These are phyloP conservation scores for Fusarium burgessii DNA, from an alignment of 2,329 filamentous ascomycete genomes.

Conservation along the genomic window DNA sequence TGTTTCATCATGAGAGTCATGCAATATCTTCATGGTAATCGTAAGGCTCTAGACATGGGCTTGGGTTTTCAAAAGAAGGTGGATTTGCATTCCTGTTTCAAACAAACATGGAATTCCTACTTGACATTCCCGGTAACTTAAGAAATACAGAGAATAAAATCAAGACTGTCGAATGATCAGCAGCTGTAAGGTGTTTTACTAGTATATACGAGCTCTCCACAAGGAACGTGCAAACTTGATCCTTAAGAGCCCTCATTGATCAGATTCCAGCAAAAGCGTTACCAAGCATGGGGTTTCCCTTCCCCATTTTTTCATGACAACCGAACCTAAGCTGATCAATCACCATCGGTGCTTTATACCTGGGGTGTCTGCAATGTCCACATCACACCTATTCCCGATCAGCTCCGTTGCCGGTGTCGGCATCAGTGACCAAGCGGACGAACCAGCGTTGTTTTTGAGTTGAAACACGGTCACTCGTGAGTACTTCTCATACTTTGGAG, in stretches of 20 bases:
- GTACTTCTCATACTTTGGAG: background rate
- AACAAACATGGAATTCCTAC: background rate
- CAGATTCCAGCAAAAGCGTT: background rate
- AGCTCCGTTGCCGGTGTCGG: background rate
- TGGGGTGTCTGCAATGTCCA: constrained; percentile 15
- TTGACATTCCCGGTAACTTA: background rate
- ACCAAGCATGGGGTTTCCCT: constrained; percentile 3
- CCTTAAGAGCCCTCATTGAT: constrained; percentile 9
- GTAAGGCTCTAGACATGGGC: background rate
- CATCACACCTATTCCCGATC: constrained; percentile 7
- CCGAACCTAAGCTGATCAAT: constrained; percentile 18
- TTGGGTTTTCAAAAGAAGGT: background rate
- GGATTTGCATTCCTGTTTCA: background rate
- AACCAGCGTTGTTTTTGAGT: background rate
- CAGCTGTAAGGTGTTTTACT: background rate
- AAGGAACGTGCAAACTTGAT: background rate
- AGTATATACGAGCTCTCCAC: background rate
- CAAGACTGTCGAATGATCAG: background rate
- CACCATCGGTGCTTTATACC: constrained; percentile 1
- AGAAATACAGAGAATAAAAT: background rate
- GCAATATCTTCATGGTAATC: constrained; percentile 7
- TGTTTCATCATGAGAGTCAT: background rate
- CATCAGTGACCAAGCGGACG: constrained; percentile 4
- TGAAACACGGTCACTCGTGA: background rate
- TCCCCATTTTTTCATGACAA: constrained; percentile 6